Evolutionary conservation across 805 yeast species (phyloP), one percentile per base, ranked within the genome.

Genomic region (Spathaspora passalidarum): DNA sequence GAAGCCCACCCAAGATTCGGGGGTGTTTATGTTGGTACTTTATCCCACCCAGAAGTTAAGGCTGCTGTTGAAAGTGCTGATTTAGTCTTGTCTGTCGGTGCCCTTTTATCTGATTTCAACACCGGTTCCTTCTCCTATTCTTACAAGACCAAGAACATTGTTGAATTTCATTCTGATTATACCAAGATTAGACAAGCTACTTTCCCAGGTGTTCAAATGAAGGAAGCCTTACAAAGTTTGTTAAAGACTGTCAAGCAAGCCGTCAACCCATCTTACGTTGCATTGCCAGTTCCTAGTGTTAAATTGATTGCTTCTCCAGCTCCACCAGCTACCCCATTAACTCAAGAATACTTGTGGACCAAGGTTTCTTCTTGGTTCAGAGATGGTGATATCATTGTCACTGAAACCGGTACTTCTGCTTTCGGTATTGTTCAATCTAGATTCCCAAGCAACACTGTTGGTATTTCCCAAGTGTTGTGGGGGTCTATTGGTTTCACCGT

Each of bases 21-120:
- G 55, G 96, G 96, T 68, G 88, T 84, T 47, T 88, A 88, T 64
- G 87, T 87, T 48, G 96, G 96, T 57, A 75, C 86, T n/a, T 71
- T 88, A 56, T 84, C 95, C 16, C 59, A 63, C 41, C 72, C 73
- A 2, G 58, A 58, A 29, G 73, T 69, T 26, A 68, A 63, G 52
- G 67, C 64, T 44, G 63, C 65, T 16, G 74, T 69, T 34, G 73
- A 69, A 57, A 49, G 55, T 35, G 59, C 69, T 72, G 96, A 88
- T 68, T 75, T 87, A 65, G 76, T 88, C 47, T 65, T 88, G 49
- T 83, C 92, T 26, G 78, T 87, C 56, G 96, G 96, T 66, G 91
- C 90, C 43, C 71, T 88, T 62, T 72, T 88, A 61, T 86, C 94
- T 43, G 96, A 88, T 68, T 88, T 85, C 81, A 88, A 88, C 78